A percentile compares a stretch with the other conserved stretches of the same genome.
These are phyloP conservation scores for Macrotyloma uniflorum DNA, from an alignment of 306 rosid genomes.

Conservation along the genomic window DNA sequence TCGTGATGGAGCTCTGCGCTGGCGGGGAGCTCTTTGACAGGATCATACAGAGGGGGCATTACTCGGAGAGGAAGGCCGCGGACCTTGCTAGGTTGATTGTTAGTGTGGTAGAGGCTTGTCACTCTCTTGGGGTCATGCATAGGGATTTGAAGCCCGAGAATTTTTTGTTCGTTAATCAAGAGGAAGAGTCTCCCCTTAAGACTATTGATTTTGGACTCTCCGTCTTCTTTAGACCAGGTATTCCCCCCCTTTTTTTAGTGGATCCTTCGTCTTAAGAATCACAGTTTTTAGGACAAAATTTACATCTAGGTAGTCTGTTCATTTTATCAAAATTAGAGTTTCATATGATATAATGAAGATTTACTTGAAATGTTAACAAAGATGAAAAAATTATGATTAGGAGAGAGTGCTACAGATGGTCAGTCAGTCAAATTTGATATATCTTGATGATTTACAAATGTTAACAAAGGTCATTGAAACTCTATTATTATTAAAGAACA, in stretches of 20 bases:
- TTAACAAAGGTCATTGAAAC: neutral
- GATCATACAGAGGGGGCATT: conserved; percentile 91
- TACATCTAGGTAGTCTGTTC: neutral
- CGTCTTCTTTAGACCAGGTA: conserved; percentile 89
- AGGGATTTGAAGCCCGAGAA: conserved; percentile 95
- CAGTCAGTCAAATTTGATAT: no score
- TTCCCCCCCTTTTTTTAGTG: neutral
- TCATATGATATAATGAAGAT: neutral
- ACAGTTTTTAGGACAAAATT: neutral
- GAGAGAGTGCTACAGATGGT: no score
- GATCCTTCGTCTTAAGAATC: neutral
- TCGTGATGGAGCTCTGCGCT: conserved; percentile 88
- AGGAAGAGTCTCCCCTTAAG: conserved; percentile 83
- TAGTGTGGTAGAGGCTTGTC: conserved; percentile 79
- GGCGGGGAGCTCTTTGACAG: conserved; percentile 95
- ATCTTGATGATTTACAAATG: neutral
- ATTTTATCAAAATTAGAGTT: neutral
- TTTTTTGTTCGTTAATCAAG: conserved; percentile 67
- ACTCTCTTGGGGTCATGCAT: conserved; percentile 96
- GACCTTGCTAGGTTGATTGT: conserved; percentile 78
- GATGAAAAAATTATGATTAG: neutral
- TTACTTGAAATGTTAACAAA: no score
- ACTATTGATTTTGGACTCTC: conserved; percentile 97
- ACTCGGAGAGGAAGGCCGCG: conserved; percentile 83
- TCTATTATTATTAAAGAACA: neutral